These are phyloP conservation scores for Bromus sterilis DNA, from an alignment of 176 grass and related monocot species.

Conservation along the genomic window DNA sequence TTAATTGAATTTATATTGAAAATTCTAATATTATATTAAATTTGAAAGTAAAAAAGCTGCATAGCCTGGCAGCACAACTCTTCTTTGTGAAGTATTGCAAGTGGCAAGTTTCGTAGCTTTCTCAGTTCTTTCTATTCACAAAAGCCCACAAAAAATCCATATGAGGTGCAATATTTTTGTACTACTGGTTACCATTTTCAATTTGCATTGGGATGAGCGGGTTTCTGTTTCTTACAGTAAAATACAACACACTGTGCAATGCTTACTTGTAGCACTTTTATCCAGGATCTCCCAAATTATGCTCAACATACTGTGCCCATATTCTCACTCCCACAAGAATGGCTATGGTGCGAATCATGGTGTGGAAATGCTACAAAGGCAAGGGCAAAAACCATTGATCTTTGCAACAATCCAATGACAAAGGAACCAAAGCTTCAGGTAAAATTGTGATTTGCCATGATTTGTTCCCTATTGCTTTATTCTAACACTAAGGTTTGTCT, in stretches of 20 bases:
- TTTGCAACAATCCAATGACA: constrained; percentile 99
- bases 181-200: not conserved
- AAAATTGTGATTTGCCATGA: constrained; percentile 9
- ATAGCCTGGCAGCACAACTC: not conserved
- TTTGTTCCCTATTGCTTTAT: not conserved
- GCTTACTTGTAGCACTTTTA: constrained; percentile 20
- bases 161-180: not conserved
- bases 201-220: not conserved
- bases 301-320: constrained; percentile 96
- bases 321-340: constrained; percentile 99
- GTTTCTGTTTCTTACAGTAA: not conserved
- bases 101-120: not conserved
- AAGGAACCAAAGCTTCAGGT: constrained; percentile 99
- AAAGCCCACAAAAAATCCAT: not conserved
- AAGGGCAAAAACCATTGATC: constrained; percentile 94
- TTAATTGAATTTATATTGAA: not conserved
- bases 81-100: not conserved
- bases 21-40: not conserved
- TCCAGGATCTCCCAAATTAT: constrained; percentile 97
- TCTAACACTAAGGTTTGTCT: not conserved
- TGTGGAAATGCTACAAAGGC: constrained; percentile 92
- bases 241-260: no score
- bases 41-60: constrained; percentile 2
- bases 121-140: not conserved
- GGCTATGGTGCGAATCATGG: constrained; percentile 99